phyloP scores from a whole-genome alignment of 148 eudicot species.

The Dianthus caryophyllus region DNA sequence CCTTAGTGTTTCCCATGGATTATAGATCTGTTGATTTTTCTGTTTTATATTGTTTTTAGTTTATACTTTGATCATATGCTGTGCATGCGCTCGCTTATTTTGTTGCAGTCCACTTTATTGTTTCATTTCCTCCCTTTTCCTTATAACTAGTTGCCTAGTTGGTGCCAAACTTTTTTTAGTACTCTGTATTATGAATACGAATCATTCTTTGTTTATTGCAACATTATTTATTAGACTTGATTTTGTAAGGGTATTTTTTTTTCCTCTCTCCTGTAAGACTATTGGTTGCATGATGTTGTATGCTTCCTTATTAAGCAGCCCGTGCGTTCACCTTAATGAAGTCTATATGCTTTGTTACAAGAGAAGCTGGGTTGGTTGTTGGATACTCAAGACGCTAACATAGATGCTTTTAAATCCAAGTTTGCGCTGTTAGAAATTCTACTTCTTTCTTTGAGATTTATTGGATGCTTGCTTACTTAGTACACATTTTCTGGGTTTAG shows the following conservation, averaged over 20 bases:
- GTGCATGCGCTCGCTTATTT: neutral
- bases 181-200: too few species aligned
- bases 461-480: neutral
- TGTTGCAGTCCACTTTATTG: neutral
- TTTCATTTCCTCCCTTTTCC: neutral
- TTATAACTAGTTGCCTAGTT: too few species aligned
- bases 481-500: neutral
- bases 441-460: neutral
- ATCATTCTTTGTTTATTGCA: neutral
- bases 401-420: neutral
- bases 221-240: neutral
- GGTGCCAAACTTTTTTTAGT: neutral
- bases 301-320: neutral
- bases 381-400: neutral
- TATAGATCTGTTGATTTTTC: neutral
- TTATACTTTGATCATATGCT: neutral
- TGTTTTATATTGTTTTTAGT: neutral
- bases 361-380: neutral
- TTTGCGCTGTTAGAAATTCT: neutral
- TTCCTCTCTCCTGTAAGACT: neutral
- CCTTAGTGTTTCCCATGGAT: neutral
- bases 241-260: neutral
- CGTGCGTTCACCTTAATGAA: too few species aligned
- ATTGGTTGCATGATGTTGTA: neutral
- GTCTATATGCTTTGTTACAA: neutral